Base-by-base conservation (phyloP, 1,284 basidiomycete genomes). In the Ceratobasidium sp. region DNA sequence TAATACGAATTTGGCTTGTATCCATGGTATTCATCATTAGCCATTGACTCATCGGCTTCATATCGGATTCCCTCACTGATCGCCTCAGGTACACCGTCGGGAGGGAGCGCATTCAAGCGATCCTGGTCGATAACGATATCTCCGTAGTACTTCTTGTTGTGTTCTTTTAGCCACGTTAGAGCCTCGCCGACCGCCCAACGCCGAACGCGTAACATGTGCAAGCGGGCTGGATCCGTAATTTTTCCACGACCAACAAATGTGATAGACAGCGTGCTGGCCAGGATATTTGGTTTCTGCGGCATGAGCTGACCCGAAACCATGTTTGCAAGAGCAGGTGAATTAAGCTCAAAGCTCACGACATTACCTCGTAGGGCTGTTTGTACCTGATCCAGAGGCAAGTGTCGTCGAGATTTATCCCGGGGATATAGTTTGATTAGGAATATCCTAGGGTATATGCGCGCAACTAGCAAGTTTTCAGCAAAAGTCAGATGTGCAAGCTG, bases 391-490 rank as follows among this genome's bases (percentile, higher is more conserved):
- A 71, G 50, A 46, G 17, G 83, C 40, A 48, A 54, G 79, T 74
- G 33, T 48, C 80, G 54, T 62, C 81, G 82, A n/a, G 33, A 69
- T 79, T 71, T 38, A 38, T 80, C 62, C 62, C 81, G 82, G 0
- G 83, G 83, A 62, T 79, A 85, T 0, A 86, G 79, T 67, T 86
- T 86, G 77, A 84, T 79, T 0, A 86, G 80, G 57, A 80, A 85
- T 3, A 82, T 83, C 0, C 75, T 71, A 4, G 85, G 83, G 75
- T 80, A 84, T 42, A 64, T 28, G 17, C 61, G 28, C 12, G 82
- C 81, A 54, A 86, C 79, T 0, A 86, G 79, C 0, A 85, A 61
- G 33, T 82, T 80, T 76, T 85, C 84, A 1, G 82, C 77, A 12
- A 86, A 52, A 0, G 83, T 83, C 6, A 86, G 78, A 10, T 65